Evolutionary conservation across 2,329 filamentous ascomycete species (phyloP), one percentile per base, ranked within the genome.

Genomic region (Alternaria conjuncta): DNA sequence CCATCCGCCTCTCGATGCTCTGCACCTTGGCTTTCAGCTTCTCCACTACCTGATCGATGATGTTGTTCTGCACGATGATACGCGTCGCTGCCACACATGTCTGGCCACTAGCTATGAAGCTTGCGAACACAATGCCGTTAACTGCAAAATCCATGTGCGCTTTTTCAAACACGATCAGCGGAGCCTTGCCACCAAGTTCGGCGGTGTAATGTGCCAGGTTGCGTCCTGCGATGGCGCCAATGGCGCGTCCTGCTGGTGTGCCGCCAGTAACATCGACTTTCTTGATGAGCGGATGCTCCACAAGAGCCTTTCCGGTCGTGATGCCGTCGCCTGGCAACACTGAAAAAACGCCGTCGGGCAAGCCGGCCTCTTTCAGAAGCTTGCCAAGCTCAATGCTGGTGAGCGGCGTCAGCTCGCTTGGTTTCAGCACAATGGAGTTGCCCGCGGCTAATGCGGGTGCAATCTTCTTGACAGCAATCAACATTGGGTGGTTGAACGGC

Each of bases 61-160:
- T 81, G 5, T 72, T 79, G 18, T 79, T 77, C 49, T 87, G 82
- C 10, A 86, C 84, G 43, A 88, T 79, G 26, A 87, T 80, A 21
- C 86, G 80, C 15, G 85, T 87, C 6, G 85, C 86, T 5, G 85
- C 86, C 12, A 87, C 84, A 47, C 86, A 87, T 0, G 85, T 87
- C 70, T 87, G 86, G 0, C 86, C 86, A 60, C 83, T 85, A 1
- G 84, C 85, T 57, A 86, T 85, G 54, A 85, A 86, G 12, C 77
- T 78, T 0, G 74, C 81, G 60, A 82, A 81, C 0, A 71, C 78
- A 21, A 80, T 74, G 1, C 79, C 79, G 49, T 81, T 81, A 8
- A 81, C 75, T 5, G 79, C 78, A 0, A 78, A 65, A 18, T 80
- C 78, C 7, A 80, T 8, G 47, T 79, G 69, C 4, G 77, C 78